Conservation (phyloP, 768 basidiomycete species). For the Russula sp. region DNA sequence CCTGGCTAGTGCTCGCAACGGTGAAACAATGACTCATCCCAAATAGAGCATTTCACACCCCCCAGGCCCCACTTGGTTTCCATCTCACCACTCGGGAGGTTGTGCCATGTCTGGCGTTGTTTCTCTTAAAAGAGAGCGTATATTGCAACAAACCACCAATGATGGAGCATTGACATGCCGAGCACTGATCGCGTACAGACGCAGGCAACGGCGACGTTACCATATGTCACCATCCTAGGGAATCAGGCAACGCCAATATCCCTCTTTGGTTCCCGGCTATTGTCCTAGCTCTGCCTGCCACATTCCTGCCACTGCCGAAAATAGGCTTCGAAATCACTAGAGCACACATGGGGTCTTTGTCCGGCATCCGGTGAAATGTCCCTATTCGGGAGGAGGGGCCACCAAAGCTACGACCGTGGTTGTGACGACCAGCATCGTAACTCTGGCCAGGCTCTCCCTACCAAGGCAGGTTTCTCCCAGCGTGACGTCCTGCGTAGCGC, state of each 20-base stretch:
- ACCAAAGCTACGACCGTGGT: background rate
- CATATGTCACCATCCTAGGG: background rate
- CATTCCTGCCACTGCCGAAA: background rate
- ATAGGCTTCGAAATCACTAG: conserved; percentile 14
- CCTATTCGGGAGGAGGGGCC: background rate
- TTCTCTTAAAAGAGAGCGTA: background rate
- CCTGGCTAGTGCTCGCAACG: background rate
- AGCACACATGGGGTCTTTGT: background rate
- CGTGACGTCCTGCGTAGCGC: background rate
- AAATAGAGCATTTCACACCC: no score
- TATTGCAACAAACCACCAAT: background rate
- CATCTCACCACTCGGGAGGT: background rate
- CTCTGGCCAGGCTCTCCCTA: background rate
- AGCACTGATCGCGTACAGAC: background rate
- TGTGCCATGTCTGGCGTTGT: background rate
- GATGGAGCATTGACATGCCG: background rate
- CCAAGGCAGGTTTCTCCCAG: background rate
- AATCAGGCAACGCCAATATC: background rate
- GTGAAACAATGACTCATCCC: background rate
- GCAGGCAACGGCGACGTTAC: background rate
- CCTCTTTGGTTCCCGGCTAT: background rate
- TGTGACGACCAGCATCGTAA: background rate
- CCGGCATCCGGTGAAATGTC: background rate
- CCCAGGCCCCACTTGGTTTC: background rate
- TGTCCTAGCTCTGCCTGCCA: background rate